Percentiles rank a stretch among this genome's conserved stretches.
Evolutionary conservation across 345 rosid species (phyloP).

Genomic region (Rhodomyrtus tomentosa): DNA sequence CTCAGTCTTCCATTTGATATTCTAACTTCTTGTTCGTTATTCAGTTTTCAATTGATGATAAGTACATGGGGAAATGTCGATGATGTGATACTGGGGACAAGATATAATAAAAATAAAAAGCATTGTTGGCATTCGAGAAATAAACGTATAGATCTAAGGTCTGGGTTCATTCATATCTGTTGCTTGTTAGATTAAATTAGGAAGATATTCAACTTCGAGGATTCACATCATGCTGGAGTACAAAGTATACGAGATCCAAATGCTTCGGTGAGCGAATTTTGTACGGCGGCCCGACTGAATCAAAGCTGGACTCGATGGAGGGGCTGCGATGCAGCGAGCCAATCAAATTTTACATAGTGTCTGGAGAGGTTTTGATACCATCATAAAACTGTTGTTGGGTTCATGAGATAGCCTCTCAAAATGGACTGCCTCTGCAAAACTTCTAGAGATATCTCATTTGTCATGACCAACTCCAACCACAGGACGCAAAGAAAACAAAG

Average conservation of each 20-base stretch:
- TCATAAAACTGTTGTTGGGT: no score
- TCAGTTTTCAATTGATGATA: not conserved
- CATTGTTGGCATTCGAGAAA: not conserved
- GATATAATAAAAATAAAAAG: not conserved
- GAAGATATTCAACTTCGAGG: no score
- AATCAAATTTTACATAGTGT: not conserved
- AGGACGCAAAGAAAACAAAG: no score
- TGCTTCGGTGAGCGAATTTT: slow-evolving; percentile 2
- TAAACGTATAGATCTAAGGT: not conserved
- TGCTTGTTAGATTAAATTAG: not conserved
- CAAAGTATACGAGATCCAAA: not conserved
- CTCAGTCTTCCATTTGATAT: not conserved
- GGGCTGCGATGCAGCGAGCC: not conserved
- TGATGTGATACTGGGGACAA: not conserved
- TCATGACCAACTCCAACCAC: no score
- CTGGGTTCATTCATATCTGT: not conserved
- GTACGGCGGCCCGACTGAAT: slow-evolving; percentile 37
- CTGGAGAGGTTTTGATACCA: no score
- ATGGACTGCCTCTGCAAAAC: no score
- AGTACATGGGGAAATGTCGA: not conserved
- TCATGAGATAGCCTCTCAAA: no score
- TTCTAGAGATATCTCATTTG: no score
- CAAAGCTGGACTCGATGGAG: not conserved
- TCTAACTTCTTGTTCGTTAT: not conserved
- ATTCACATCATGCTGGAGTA: not conserved